Evolutionary conservation across 306 rosid species (phyloP), one percentile per base, ranked within the genome.

Genomic region (Vachellia pachyceras): DNA sequence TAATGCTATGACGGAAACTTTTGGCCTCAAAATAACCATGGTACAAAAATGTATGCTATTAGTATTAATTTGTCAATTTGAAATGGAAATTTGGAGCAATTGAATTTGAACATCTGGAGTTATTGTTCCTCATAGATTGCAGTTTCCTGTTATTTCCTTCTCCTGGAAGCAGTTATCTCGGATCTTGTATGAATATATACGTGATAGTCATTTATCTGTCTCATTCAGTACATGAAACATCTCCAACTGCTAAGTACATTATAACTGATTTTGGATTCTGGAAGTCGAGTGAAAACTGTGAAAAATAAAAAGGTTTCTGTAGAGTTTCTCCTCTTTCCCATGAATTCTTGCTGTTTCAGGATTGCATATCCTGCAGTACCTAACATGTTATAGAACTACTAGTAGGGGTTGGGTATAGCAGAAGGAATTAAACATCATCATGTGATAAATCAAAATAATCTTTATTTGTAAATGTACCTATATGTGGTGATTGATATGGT

Each of bases 21-120:
- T 37, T 82, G 77, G 73, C 71, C 35, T 50, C 22, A 55, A 80
- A 86, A 86, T 85, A 85, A 86, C 89, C 61, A 75, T 68, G 67
- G 37, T 85, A 71, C 67, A 75, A 80, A 75, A 80, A 57, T 87
- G 84, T 89, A 87, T 73, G 80, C 76, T 82, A 81, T 83, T 77
- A 67, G 84, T 82, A 79, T 83, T 77, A 67, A 86, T 87, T 29
- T 50, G 80, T 79, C 86, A 81, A 72, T 77, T 84, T 82, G 72
- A 79, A 87, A 76, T 61, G 86, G 79, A 83, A 87, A 81, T 73
- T 17, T 79, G 85, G 77, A 77, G 40, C 86, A 79, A 77, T 73
- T 91, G 67, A 75, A 82, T 84, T 80, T 87, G 80, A 83, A 83
- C 77, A 63, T 46, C 70, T 68, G 86, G 64, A 79, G 69, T 82